Conservation (phyloP, 2,329 filamentous ascomycete genomes). For the Fusarium oxysporum region DNA sequence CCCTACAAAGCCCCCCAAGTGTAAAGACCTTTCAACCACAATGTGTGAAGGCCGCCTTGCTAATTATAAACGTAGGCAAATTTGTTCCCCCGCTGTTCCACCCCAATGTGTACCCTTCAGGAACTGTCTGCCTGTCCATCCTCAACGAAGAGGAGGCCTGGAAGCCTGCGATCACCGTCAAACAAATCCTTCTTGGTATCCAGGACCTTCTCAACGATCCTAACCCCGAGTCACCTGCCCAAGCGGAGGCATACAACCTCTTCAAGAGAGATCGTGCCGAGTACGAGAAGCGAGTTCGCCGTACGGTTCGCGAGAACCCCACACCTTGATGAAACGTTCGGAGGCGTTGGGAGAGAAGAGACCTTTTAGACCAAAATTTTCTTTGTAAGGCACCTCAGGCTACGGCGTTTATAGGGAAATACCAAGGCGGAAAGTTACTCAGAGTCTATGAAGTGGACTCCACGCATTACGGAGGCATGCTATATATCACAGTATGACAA, state of each 20-base stretch:
- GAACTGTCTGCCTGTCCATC: conserved; percentile 96
- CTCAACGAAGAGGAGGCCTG: conserved; percentile 98
- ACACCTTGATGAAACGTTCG: conserved; percentile 65
- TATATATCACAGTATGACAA: conserved; percentile 31
- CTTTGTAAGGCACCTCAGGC: conserved; percentile 39
- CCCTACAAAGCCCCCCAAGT: conserved; percentile 98
- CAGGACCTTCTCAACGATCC: conserved; percentile 96
- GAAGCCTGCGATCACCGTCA: conserved; percentile 98
- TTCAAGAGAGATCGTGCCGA: conserved; percentile 90
- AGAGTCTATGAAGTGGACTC: conserved; percentile 14
- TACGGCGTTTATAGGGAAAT: conserved; percentile 49
- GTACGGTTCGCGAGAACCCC: conserved; percentile 90
- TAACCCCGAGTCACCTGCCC: conserved; percentile 95
- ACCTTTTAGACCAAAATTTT: conserved; percentile 29
- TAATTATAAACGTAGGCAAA: conserved; percentile 74
- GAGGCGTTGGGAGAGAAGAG: conserved; percentile 5
- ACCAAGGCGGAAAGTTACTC: conserved; percentile 46
- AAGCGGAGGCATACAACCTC: conserved; percentile 96
- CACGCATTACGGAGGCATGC: conserved; percentile 3
- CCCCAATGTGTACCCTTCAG: conserved; percentile 97
- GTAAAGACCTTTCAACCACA: conserved; percentile 63
- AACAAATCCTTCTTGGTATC: conserved; percentile 95
- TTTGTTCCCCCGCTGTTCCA: conserved; percentile 97
- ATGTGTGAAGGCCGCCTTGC: not conserved
- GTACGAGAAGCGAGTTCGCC: conserved; percentile 89